Evolutionary conservation across 139 green algal species (phyloP), one percentile per base, ranked within the genome.

Genomic region (Tetradesmus obliquus): DNA sequence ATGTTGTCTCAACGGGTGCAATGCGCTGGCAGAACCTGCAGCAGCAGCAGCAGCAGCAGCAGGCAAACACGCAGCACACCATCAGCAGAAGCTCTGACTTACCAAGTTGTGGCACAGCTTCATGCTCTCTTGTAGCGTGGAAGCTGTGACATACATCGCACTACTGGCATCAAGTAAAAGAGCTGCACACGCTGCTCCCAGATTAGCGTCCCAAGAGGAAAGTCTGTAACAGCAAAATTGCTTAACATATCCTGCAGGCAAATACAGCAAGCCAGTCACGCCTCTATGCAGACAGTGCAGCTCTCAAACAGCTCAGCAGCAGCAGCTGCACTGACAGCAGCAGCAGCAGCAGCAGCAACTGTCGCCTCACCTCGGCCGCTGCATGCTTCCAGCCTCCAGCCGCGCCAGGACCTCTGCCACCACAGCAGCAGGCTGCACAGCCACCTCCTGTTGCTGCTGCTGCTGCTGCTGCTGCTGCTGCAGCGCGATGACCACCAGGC

Each of bases 11-110:
- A 15, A 62, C 86, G 3, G 86, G 86, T 15, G 79, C 79, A 17
- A 90, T 84, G 51, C 86, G 86, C 86, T 90, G 71, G 20, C 53
- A 71, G 22, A 90, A 90, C 71, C 86, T 90, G 85, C 20, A 32
- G 76, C 7, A 53, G 54, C 8, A 24, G 76, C n/a, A 82, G 57
- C 57, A 66, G 57, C 57, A 66, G 57, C 57, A 66, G 57, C 57
- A 66, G 57, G 57, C 57, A 9, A 8, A 66, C 7, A 8, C 6
- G 57, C 57, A 66, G 57, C 57, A 66, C 7, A 66, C 6, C 57
- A 66, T 45, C 32, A 45, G 32, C 32, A 45, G 32, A 45, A 45
- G 32, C 32, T 45, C 32, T 45, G 32, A 45, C 32, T 45, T 45
- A 45, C 32, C 32, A 45, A 45, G 32, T 45, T 45, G 32, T 45